Evolutionary conservation across 192 early-diverging fungal species (phyloP), one percentile per base, ranked within the genome.

Genomic region (Linnemannia exigua): DNA sequence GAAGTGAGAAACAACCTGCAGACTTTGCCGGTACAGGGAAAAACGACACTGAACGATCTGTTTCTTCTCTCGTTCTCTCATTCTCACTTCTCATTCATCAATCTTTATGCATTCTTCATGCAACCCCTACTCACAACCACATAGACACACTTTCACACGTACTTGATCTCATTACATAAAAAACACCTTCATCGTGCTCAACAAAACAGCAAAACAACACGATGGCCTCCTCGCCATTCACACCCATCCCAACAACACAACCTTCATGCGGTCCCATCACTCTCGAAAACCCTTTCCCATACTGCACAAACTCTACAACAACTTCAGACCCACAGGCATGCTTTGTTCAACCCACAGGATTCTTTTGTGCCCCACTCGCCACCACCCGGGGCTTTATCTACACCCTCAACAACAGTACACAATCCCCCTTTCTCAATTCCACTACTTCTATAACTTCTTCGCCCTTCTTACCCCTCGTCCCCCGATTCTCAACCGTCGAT

Each of bases 311-410:
- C 69, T n/a, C n/a, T n/a, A 66, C 47, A 17, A 25, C 66, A 7
- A 48, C 41, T 9, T 44, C 74, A 35, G 66, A 54, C 5, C 33
- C 71, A 0, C 51, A 47, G 31, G 82, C 72, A 22, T 84, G 82
- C 72, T 84, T 84, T 58, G 44, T 84, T 17, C 82, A 84, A 61
- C 33, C 71, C 37, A 70, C 48, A 35, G 82, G 82, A 11, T 68
- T 84, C 52, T 75, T 41, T 37, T 84, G 82, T 41, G 76, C 82
- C 3, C 82, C 82, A 0, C 72, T 84, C 2, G 14, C 76, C 5
- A 84, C 82, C 20, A 84, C 82, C 44, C 82, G 82, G n/a, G 82
- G 82, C 1, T 84, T 84, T 37, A 67, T 84, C 31, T 84, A 84
- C 20, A 74, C 76, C 19, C 75, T 84, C 33, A 66, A 58, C 79